A percentile compares a stretch with the other conserved stretches of the same genome.
These are phyloP conservation scores for Schoenoplectus tabernaemontani DNA, from an alignment of 202 grass and related monocot genomes.

Conservation along the genomic window DNA sequence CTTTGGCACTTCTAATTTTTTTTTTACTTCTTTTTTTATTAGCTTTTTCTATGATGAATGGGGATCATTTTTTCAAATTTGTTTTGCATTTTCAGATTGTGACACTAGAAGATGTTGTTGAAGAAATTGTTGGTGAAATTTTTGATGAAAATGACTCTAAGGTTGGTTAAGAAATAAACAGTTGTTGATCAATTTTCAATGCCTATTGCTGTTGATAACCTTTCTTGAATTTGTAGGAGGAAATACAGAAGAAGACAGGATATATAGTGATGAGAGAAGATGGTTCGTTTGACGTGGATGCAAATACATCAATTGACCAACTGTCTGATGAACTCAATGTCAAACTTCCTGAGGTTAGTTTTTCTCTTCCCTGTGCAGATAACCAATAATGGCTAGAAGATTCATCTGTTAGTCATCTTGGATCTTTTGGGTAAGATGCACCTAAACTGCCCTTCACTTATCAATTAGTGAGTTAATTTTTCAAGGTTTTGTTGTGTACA, in stretches of 20 bases:
- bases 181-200: constrained; percentile 1
- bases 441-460: too few relatives aligned
- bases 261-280: constrained; percentile 87
- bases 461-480: too few relatives aligned
- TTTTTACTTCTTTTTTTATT: constrained; percentile 12
- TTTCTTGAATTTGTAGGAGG: constrained; percentile 45
- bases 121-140: constrained; percentile 99
- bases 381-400: not conserved
- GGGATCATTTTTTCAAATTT: constrained; percentile 7
- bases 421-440: too few relatives aligned
- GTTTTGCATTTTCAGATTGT: constrained; percentile 61
- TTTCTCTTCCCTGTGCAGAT: constrained; percentile 13
- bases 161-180: constrained; percentile 36
- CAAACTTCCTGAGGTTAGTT: constrained; percentile 90
- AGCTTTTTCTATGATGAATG: constrained; percentile 4
- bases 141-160: constrained; percentile 99
- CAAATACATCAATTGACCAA: constrained; percentile 94
- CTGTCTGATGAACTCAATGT: constrained; percentile 89
- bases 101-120: constrained; percentile 94
- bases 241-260: constrained; percentile 97
- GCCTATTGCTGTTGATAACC: not conserved
- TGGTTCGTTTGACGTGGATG: constrained; percentile 91
- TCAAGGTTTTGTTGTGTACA: not conserved
- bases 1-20: constrained; percentile 18
- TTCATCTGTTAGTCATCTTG: too few relatives aligned